Evolutionary conservation across 768 basidiomycete genomes (phyloP).

Genomic region (Boletus subcaerulescens): DNA sequence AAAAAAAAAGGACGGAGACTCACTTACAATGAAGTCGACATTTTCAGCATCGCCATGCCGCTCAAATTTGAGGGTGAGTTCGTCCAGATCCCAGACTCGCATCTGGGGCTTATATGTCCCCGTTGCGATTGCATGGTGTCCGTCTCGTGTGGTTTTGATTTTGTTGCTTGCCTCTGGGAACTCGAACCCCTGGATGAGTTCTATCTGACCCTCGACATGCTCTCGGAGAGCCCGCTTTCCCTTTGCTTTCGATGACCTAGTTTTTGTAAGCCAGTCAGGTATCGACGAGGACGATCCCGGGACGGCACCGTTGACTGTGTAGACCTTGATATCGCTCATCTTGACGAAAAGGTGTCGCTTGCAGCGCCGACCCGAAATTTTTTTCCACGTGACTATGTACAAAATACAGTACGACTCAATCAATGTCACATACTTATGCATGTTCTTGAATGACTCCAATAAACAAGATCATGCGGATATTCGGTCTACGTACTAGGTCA

Average conservation of each 20-base stretch:
- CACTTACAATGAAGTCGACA: slow-evolving; percentile 94
- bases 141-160: slow-evolving; percentile 87
- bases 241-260: slow-evolving; percentile 52
- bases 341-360: neutral
- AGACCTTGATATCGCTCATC: slow-evolving; percentile 67
- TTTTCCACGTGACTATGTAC: slow-evolving; percentile 18
- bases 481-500: slow-evolving; percentile 19
- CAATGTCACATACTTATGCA: too few species aligned
- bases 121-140: slow-evolving; percentile 89
- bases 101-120: slow-evolving; percentile 99
- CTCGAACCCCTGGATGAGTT: slow-evolving; percentile 93
- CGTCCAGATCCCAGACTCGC: slow-evolving; percentile 91
- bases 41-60: slow-evolving; percentile 96
- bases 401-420: too few species aligned
- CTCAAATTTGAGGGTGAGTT: slow-evolving; percentile 92
- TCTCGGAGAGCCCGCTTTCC: slow-evolving; percentile 66
- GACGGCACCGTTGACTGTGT: slow-evolving; percentile 93
- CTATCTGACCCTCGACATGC: slow-evolving; percentile 79
- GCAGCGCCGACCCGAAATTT: neutral
- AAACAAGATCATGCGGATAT: slow-evolving; percentile 19
- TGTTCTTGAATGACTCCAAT: neutral
- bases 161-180: slow-evolving; percentile 96
- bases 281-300: slow-evolving; percentile 85
- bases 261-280: slow-evolving; percentile 90
- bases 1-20: slow-evolving; percentile 29